Percentiles rank a stretch among this genome's conserved stretches.
These are phyloP conservation scores for Rachicladosporium sp. DNA, from an alignment of 2,329 filamentous ascomycete species.

Conservation along the genomic window DNA sequence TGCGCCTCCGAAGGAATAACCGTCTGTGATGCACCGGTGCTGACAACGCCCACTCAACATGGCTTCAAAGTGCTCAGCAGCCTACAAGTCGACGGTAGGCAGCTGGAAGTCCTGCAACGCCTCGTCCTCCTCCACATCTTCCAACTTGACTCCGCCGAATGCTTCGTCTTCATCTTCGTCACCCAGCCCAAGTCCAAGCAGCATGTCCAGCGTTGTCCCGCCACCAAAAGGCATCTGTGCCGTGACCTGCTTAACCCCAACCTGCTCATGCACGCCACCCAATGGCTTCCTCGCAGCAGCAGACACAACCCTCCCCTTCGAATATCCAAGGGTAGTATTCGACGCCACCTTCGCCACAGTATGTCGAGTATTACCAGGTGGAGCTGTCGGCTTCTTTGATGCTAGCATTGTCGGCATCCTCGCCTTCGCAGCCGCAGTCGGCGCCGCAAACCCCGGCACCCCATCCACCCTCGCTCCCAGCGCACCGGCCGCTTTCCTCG, in stretches of 20 bases:
- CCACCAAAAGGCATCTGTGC: constrained; percentile 6
- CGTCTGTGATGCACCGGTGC: no score
- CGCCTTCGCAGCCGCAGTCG: constrained; percentile 29
- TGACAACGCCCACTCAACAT: no score
- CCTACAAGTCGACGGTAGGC: constrained; percentile 1
- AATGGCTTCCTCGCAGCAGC: constrained; percentile 23
- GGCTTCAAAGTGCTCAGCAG: no score
- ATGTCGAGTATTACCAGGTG: constrained; percentile 36
- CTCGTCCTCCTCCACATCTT: constrained; percentile 7
- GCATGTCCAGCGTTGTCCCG: constrained; percentile 12
- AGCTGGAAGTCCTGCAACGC: constrained; percentile 13
- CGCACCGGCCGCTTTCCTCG: constrained; percentile 38
- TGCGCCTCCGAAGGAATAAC: no score
- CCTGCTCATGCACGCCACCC: constrained; percentile 10
- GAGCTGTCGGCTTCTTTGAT: constrained; percentile 12
- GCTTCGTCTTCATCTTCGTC: constrained; percentile 10
- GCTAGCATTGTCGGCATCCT: constrained; percentile 24
- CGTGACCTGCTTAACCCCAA: constrained; percentile 2
- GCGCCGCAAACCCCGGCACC: constrained; percentile 27
- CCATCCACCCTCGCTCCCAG: constrained; percentile 25
- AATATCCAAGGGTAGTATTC: constrained; percentile 74
- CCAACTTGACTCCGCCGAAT: constrained; percentile 2
- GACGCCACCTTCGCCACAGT: constrained; percentile 55
- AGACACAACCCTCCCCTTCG: constrained; percentile 53
- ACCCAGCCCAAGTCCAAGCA: constrained; percentile 14